Conservation (phyloP, 1,284 basidiomycete genomes). For the Afroboletus lepidellus region DNA sequence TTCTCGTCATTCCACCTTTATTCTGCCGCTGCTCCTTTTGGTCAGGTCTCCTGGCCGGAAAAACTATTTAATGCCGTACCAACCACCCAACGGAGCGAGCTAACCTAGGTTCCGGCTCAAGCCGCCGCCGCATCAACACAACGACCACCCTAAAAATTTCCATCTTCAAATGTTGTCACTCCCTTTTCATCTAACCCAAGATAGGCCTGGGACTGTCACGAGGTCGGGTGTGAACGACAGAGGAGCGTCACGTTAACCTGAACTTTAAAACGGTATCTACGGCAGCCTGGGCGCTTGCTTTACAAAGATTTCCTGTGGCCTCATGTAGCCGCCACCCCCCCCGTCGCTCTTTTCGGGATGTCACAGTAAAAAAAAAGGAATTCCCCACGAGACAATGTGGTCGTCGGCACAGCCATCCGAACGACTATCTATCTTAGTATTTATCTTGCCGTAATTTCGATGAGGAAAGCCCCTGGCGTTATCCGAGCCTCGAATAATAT, state of each 20-base stretch:
- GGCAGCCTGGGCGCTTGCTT: not conserved
- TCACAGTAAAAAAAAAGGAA: conserved; percentile 3
- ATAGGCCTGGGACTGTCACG: conserved; percentile 8
- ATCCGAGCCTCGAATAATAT: conserved; percentile 19
- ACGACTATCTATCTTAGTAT: conserved; percentile 7
- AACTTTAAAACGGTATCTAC: conserved; percentile 12
- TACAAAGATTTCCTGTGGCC: not conserved
- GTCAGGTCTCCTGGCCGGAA: not conserved
- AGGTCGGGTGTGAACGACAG: conserved; percentile 15
- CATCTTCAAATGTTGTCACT: conserved; percentile 10
- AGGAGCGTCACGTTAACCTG: conserved; percentile 16
- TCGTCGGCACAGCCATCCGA: conserved; percentile 16
- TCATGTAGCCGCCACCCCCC: not conserved
- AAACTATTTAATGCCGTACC: conserved; percentile 10
- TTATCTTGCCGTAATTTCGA: conserved; percentile 18
- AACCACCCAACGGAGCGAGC: conserved; percentile 6
- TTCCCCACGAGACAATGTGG: not conserved
- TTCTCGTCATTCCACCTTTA: conserved; percentile 17
- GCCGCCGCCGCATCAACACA: conserved; percentile 5
- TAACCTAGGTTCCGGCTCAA: conserved; percentile 4
- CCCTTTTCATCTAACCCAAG: conserved; percentile 25
- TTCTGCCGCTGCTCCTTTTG: not conserved
- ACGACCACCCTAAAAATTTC: conserved; percentile 15
- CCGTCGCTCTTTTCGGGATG: conserved; percentile 6
- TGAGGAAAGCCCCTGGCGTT: conserved; percentile 12